These are phyloP conservation scores for Globisporangium alternatum DNA, from an alignment of 352 stramenopile species.

Conservation along the genomic window DNA sequence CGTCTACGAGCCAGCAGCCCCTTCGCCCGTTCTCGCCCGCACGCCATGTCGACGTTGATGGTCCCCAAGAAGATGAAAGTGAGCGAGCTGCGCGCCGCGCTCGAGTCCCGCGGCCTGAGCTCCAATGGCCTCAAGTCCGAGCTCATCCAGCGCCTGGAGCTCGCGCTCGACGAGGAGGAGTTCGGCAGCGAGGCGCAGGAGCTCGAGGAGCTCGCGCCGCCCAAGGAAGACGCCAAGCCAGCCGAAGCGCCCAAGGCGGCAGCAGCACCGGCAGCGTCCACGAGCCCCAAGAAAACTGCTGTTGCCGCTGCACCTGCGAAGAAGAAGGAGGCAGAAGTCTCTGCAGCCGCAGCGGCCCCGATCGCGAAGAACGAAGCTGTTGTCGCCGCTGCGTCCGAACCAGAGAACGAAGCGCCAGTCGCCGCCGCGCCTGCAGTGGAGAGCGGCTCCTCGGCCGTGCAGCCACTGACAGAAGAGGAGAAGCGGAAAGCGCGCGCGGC, in stretches of 20 bases:
- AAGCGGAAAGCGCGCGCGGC: conserved; percentile 75
- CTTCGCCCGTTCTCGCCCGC: not conserved
- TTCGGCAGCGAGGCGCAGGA: conserved; percentile 79
- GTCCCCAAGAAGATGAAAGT: conserved; percentile 92
- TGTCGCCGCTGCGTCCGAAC: conserved; percentile 2
- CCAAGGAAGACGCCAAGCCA: conserved; percentile 27
- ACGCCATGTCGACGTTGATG: conserved; percentile 54
- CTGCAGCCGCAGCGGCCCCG: conserved; percentile 1
- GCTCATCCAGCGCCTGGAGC: conserved; percentile 86
- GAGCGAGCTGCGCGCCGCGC: conserved; percentile 80
- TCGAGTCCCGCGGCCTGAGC: conserved; percentile 78
- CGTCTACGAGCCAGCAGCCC: not conserved
- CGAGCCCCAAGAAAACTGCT: conserved; percentile 31
- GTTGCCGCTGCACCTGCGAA: conserved; percentile 19
- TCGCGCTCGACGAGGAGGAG: conserved; percentile 86
- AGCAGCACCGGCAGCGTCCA: not conserved
- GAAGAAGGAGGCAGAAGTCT: conserved; percentile 19
- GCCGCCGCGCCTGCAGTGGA: conserved; percentile 13
- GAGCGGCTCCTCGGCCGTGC: conserved; percentile 12
- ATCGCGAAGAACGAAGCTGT: conserved; percentile 25
- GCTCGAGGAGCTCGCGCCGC: conserved; percentile 56
- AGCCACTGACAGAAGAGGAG: conserved; percentile 62
- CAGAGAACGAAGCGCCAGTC: conserved; percentile 1
- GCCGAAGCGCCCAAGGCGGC: not conserved
- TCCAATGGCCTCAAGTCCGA: conserved; percentile 87